Evolutionary conservation across 768 basidiomycete genomes (phyloP), one percentile per base, ranked within the genome.

Genomic region (Gloeophyllum trabeum): DNA sequence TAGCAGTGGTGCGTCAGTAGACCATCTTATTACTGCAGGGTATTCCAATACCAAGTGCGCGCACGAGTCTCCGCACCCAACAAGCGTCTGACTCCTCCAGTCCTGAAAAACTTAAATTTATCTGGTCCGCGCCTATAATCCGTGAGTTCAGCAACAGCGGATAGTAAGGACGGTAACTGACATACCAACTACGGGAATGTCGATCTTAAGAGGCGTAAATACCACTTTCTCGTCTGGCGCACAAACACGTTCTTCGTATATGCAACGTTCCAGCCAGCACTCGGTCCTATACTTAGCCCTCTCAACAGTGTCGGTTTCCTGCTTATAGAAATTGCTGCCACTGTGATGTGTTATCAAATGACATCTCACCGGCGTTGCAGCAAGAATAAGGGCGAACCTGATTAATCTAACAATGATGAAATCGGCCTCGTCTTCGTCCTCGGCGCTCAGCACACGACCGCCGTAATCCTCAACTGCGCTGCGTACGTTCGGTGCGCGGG

Each of bases 231-330:
- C 82, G 1, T 78, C 73, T 0, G 75, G 65, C 14, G 62, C 56
- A 52, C 83, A 81, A 40, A 94, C 61, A n/a, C 73, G 69, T 35
- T 86, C 81, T 44, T 81, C 77, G 42, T 75, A 81, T 12, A 90
- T 71, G 51, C 87, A 94, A 35, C 74, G 74, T 57, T 97, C 92
- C 1, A 97, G 66, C 92, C 92, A 97, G 55, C 88, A 93, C 58
- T 96, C 92, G 0, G 92, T 94, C 35, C 91, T 75, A 52, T 79
- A 88, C 49, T 76, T 80, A 3, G 49, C 42, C 36, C 73, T 67
- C 47, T 66, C 51, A 1, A 25, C 7, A 5, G 62, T 58, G 41
- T 79, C 75, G 4, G 58, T 53, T 53, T 86, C 83, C 24, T 71
- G 68, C 2, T 59, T 61, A 48, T 69, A 85, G n/a, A 84, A 48